Evolutionary conservation across 1,139 yeast species (phyloP), one percentile per base, ranked within the genome.

Genomic region (Kazachstania sp.): DNA sequence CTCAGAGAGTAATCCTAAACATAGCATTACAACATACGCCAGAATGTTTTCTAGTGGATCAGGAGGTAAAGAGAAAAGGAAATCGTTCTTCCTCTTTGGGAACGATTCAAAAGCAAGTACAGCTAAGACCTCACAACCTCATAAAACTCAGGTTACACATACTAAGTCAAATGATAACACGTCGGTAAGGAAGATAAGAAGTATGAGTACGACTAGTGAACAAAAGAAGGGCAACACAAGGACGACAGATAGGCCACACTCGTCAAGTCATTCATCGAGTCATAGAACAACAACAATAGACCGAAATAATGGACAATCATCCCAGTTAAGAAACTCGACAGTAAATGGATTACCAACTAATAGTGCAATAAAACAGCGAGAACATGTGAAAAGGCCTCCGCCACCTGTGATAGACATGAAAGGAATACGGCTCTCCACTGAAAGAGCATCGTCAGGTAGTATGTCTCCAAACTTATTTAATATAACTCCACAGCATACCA

Each of bases 41-140:
- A 3, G 6, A 13, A 58, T 58, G 60, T 55, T 53, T 48, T 52
- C 55, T 11, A 44, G 45, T 35, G 45, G 45, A 11, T 43, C 51
- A 9, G 49, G 44, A 34, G 49, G 45, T 29, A 54, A 49, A 18
- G 34, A 38, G 9, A 58, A 58, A 44, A 43, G 61, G 41, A 52
- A 46, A 40, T 57, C 63, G 3, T 60, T 59, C 42, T 56, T 60
- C 37, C 52, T 54, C 20, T 59, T 60, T 49, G 62, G 61, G 5
- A 40, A 41, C 37, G 54, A 48, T 9, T 26, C 48, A 32, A 49
- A 36, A 19, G 11, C 37, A 28, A 37, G 40, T 3, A 37, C 38
- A 23, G 8, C 28, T 23, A 23, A 23, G 11, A 15, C 19, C 6
- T 15, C 11, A 15, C 9, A 15, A 32, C 36, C 36, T 15, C 18